Evolutionary conservation across 306 rosid species (phyloP), one percentile per base, ranked within the genome.

Genomic region (Malus orientalis): DNA sequence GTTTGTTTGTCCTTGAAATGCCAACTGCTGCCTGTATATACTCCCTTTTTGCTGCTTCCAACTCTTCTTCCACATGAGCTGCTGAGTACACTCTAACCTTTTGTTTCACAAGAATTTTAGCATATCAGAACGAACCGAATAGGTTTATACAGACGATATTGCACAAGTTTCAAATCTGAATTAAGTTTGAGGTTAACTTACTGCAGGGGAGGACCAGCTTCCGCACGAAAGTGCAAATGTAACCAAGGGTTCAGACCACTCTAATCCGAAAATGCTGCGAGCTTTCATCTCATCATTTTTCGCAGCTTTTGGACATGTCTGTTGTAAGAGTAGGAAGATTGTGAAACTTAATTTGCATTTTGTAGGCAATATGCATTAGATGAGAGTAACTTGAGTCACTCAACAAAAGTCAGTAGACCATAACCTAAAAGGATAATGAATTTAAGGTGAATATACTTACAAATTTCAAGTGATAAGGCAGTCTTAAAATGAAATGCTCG

Each of bases 121-220:
- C 20, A 51, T 15, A 51, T 51, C 55, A 51, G 55, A 51, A 51
- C 19, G 55, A 51, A 51, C 55, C 8, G 20, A 51, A 51, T 15
- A 16, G 55, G 55, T 51, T 51, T 51, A 15, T 51, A 51, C 55
- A 51, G 55, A 51, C 2, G 55, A 51, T 51, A 16, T 51, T 20
- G 16, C 55, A 51, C 2, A 16, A 51, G 55, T 33, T 23, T 22
- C n/a, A 11, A 73, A 9, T 73, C 29, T 20, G 12, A 19, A 7
- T 60, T 60, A 25, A 59, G 19, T 70, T 32, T n/a, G 66, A 71
- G 81, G 65, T 51, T 55, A 80, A 81, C 96, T 85, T 90, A 95
- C 98, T 4, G 97, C 96, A 47, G 97, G 98, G 72, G 98, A 95
- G 76, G 96, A 95, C 98, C 98, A 92, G 82, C 98, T 92, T 86